A percentile compares a stretch with the other conserved stretches of the same genome.
Evolutionary conservation across 805 yeast genomes (phyloP).

Genomic region (Schwanniomyces yamadae): DNA sequence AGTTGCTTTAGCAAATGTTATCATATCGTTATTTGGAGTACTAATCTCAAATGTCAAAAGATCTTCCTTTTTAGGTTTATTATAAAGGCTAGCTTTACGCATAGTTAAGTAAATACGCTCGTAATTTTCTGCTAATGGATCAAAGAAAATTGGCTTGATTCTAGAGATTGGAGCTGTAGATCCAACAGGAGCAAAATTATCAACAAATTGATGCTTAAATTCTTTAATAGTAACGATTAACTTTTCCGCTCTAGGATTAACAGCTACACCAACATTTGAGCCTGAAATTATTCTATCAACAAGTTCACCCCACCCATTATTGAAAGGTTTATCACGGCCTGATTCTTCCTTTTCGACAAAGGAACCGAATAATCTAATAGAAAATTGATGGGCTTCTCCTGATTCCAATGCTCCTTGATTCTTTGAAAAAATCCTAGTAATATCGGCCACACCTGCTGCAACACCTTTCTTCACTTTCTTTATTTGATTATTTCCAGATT

Average conservation of each 20-base stretch:
- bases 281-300: conserved; percentile 77
- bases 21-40: conserved; percentile 47
- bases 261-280: conserved; percentile 71
- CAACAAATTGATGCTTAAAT: conserved; percentile 49
- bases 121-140: conserved; percentile 56
- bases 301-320: conserved; percentile 86
- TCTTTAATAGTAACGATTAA: conserved; percentile 73
- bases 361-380: conserved; percentile 70
- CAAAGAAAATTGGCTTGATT: conserved; percentile 63
- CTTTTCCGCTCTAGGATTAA: conserved; percentile 76
- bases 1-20: conserved; percentile 65
- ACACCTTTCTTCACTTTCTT: conserved; percentile 67
- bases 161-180: conserved; percentile 57
- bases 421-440: conserved; percentile 71
- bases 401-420: conserved; percentile 58
- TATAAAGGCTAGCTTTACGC: conserved; percentile 46
- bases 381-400: conserved; percentile 69
- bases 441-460: conserved; percentile 86
- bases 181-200: conserved; percentile 19
- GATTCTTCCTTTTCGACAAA: conserved; percentile 45
- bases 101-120: conserved; percentile 61
- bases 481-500: conserved; percentile 29
- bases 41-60: conserved; percentile 55
- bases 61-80: conserved; percentile 29
- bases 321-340: conserved; percentile 15